Base-by-base conservation (phyloP, 768 basidiomycete species). In the Termitomyces sp. region DNA sequence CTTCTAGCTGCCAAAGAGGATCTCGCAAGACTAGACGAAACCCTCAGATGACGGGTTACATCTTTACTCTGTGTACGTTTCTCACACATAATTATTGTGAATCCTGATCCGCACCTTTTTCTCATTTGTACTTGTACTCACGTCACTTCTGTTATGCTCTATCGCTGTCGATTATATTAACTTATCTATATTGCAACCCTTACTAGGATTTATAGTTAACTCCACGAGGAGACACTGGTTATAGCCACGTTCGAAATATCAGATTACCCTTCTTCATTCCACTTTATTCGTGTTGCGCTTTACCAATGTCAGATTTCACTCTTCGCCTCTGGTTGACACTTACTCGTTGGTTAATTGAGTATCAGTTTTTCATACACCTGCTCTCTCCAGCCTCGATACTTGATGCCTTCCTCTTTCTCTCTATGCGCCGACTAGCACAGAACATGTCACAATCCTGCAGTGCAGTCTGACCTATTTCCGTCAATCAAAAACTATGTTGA, bases 1-100 rank as follows among this genome's bases (percentile, higher is more conserved):
- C 69, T 83, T 50, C 65, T 84, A 3, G 73, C 75, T 16, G 79
- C 81, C 5, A 79, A 79, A 61, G 80, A 82, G n/a, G 82, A 83
- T 54, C 70, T 84, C 13, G 67, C 75, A n/a, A 73, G 75, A 56
- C 65, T 81, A 53, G 79, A 78, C 33, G 66, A 71, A 46, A 64
- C 63, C 43, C 64, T 60, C 22, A 63, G 60, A 57, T 65, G 45
- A 61, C 47, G 22, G 54, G 43, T 28, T 38, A 16, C 28, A 49
- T 33, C 33, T 56, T 55, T 58, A 55, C 38, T n/a, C 47, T 45
- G 26, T 22, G 45, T 46, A 40, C 28, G 16, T 38, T 50, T 14
- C 28, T 38, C 40, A 51, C 49, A 32, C 20, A 43, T 20, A 54
- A 33, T 24, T 44, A 35, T 54, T 36, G 14, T 58, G 28, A 33